A percentile compares a stretch with the other conserved stretches of the same genome.
phyloP scores from a whole-genome alignment of 176 grass and related monocot species.

The Juncus effusus region DNA sequence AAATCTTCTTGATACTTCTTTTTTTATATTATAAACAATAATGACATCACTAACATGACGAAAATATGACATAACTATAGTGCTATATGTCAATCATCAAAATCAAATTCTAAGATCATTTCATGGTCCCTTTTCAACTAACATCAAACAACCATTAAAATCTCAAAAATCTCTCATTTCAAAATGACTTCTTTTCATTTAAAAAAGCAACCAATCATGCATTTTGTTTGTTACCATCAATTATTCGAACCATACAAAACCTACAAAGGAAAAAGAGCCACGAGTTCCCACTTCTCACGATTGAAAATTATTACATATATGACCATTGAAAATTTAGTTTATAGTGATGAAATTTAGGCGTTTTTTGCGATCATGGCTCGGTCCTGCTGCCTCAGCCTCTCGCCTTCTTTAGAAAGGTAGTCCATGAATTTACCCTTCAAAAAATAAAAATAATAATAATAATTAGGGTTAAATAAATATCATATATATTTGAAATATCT shows the following conservation, averaged over 20 bases:
- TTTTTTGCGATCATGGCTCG: constrained; percentile 32
- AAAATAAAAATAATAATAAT: not conserved
- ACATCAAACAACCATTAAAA: not conserved
- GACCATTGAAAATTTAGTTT: not conserved
- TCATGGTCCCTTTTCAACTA: constrained; percentile 11
- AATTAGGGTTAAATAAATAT: not conserved
- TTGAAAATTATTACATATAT: not conserved
- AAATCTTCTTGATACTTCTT: too few species aligned
- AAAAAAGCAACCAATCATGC: not conserved
- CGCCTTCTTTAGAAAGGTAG: constrained; percentile 33
- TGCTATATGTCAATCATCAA: not conserved
- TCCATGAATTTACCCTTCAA: constrained; percentile 31
- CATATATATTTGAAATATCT: not conserved
- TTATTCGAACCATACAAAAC: constrained; percentile 23
- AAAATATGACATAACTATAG: not conserved
- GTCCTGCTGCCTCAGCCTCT: constrained; percentile 42
- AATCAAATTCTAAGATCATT: constrained; percentile 10
- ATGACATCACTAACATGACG: constrained; percentile 22
- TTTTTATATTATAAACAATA: not conserved
- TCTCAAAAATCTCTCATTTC: not conserved
- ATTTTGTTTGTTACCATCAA: not conserved
- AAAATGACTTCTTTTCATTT: not conserved
- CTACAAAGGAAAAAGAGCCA: not conserved
- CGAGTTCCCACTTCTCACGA: constrained; percentile 16
- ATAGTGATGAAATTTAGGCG: constrained; percentile 5